Percentiles rank a stretch among this genome's conserved stretches.
Conservation (phyloP, 331 rosid species). For the Acacia concinna region DNA sequence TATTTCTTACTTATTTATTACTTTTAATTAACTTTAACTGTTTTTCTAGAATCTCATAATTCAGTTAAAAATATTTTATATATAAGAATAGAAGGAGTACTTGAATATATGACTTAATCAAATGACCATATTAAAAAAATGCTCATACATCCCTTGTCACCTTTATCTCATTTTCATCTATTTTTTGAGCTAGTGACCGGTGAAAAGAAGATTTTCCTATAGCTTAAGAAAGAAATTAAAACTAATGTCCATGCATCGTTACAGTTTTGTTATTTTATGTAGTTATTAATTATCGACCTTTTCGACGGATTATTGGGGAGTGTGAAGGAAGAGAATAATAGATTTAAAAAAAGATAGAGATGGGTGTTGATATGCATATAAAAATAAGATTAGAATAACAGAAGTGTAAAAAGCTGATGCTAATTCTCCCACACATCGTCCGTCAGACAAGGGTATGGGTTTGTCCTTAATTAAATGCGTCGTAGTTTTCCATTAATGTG, state of each 20-base stretch:
- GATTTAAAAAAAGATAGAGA: not conserved
- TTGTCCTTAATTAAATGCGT: conserved; percentile 27
- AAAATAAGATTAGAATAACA: not conserved
- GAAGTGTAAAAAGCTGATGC: conserved; percentile 20
- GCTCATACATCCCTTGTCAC: conserved; percentile 16
- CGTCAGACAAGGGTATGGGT: conserved; percentile 24
- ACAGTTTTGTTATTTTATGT: not conserved
- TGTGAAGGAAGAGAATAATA: conserved; percentile 3
- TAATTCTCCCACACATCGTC: not conserved
- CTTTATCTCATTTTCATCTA: conserved; percentile 28
- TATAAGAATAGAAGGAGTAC: too few relatives aligned
- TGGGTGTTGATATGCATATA: not conserved
- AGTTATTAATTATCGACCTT: not conserved
- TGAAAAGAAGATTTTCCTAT: not conserved
- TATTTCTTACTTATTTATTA: too few relatives aligned
- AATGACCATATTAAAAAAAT: too few relatives aligned
- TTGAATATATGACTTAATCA: too few relatives aligned
- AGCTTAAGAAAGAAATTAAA: conserved; percentile 1
- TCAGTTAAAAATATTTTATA: too few relatives aligned
- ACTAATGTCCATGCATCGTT: not conserved
- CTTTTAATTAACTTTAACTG: too few relatives aligned
- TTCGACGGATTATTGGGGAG: not conserved
- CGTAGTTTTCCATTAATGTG: conserved; percentile 26
- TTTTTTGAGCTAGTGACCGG: conserved; percentile 17
- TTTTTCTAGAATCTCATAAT: too few relatives aligned